Conservation (phyloP, 2,329 filamentous ascomycete species). For the Polychaeton citri region DNA sequence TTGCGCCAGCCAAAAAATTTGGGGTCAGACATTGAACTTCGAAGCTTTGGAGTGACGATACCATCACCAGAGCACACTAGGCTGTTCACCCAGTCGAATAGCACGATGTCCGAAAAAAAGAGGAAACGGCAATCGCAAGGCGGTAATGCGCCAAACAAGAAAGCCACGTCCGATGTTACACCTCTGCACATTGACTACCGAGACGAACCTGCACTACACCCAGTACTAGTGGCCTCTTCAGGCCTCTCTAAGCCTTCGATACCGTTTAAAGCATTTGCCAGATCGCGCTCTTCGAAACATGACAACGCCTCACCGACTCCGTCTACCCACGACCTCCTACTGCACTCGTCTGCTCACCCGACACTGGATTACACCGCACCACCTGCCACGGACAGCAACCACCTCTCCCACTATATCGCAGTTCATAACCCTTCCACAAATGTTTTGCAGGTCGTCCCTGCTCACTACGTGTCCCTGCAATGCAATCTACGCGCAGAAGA, state of each 20-base stretch:
- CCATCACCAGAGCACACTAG: no score
- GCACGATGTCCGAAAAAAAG: conserved; percentile 28
- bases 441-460: conserved; percentile 41
- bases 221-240: conserved; percentile 23
- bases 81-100: no score
- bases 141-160: conserved; percentile 29
- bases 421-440: conserved; percentile 43
- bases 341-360: conserved; percentile 48
- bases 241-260: conserved; percentile 26
- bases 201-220: conserved; percentile 11
- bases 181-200: conserved; percentile 3
- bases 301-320: conserved; percentile 22
- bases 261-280: conserved; percentile 38
- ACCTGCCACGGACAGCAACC: conserved; percentile 25
- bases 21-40: no score
- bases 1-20: no score
- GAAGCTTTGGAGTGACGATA: no score
- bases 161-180: conserved; percentile 12
- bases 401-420: conserved; percentile 47
- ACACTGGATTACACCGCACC: conserved; percentile 45
- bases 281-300: conserved; percentile 12
- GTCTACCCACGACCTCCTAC: conserved; percentile 36
- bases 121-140: conserved; percentile 35
- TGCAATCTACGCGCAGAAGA: conserved; percentile 33
- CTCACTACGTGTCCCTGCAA: conserved; percentile 42